Percentiles rank a stretch among this genome's conserved stretches.
These are phyloP conservation scores for Lagenaria siceraria DNA, from an alignment of 306 rosid species.

Conservation along the genomic window DNA sequence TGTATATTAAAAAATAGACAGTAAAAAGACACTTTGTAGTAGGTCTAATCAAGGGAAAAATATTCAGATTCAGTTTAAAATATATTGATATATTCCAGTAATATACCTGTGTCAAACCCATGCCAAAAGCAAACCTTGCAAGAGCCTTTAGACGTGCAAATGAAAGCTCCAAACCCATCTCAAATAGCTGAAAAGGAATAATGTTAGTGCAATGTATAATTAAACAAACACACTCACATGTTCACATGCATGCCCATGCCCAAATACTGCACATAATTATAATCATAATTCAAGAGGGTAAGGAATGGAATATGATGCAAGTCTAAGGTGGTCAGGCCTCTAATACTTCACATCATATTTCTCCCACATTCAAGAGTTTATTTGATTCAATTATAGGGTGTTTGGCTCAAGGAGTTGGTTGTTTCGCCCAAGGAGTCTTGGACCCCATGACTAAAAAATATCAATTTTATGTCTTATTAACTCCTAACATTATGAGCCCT, in stretches of 20 bases:
- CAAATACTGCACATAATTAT: not conserved
- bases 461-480: too few relatives aligned
- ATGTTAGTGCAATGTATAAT: not conserved
- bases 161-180: constrained; percentile 99
- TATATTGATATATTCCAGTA: not conserved
- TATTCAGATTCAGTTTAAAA: not conserved
- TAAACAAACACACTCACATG: not conserved
- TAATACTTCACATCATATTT: not conserved
- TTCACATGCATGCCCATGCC: not conserved
- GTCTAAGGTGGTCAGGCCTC: not conserved
- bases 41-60: not conserved
- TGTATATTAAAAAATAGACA: not conserved
- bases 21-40: not conserved
- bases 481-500: too few relatives aligned
- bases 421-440: too few relatives aligned
- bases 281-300: not conserved
- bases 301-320: not conserved
- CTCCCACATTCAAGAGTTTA: not conserved
- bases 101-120: constrained; percentile 95
- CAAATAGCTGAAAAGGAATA: constrained; percentile 59
- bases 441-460: too few relatives aligned
- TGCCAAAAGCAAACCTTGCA: constrained; percentile 88
- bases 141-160: constrained; percentile 97
- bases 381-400: not conserved
- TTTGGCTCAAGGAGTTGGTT: too few relatives aligned